A percentile compares a stretch with the other conserved stretches of the same genome.
These are phyloP conservation scores for Coemansia sp. DNA, from an alignment of 192 early-diverging fungal species.

Conservation along the genomic window DNA sequence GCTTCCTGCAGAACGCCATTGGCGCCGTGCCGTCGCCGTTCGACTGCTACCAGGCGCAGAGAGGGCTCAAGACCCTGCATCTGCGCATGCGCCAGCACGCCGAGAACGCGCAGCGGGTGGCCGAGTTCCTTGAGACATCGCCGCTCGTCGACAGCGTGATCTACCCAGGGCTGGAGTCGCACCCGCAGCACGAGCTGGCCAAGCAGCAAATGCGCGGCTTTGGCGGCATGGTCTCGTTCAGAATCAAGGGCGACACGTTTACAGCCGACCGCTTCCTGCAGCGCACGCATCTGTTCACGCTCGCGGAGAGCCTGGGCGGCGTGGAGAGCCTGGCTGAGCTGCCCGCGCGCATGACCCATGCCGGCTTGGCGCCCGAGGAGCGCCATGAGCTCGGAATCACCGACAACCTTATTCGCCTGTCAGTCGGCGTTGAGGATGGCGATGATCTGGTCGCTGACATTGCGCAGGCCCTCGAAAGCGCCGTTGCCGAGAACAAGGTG, in stretches of 20 bases:
- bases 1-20: constrained; percentile 96
- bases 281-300: constrained; percentile 76
- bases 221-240: constrained; percentile 96
- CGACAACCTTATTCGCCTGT: constrained; percentile 88
- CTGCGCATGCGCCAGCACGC: constrained; percentile 93
- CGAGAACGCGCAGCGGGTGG: constrained; percentile 78
- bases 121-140: constrained; percentile 70
- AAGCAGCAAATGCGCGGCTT: constrained; percentile 86
- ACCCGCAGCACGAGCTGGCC: constrained; percentile 91
- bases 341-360: constrained; percentile 96
- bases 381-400: constrained; percentile 84
- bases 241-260: constrained; percentile 77
- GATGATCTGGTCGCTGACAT: constrained; percentile 85
- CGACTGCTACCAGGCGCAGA: constrained; percentile 93
- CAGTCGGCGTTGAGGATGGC: constrained; percentile 90
- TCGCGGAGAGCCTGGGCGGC: constrained; percentile 96
- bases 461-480: constrained; percentile 61
- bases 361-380: constrained; percentile 82
- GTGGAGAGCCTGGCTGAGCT: constrained; percentile 94
- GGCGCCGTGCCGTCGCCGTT: constrained; percentile 96
- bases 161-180: constrained; percentile 88
- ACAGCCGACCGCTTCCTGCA: constrained; percentile 84
- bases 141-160: constrained; percentile 80
- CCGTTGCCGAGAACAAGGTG: constrained; percentile 38
- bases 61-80: constrained; percentile 94